Base-by-base conservation (phyloP, 2,329 filamentous ascomycete species). In the Exophiala phaeomuriformis region DNA sequence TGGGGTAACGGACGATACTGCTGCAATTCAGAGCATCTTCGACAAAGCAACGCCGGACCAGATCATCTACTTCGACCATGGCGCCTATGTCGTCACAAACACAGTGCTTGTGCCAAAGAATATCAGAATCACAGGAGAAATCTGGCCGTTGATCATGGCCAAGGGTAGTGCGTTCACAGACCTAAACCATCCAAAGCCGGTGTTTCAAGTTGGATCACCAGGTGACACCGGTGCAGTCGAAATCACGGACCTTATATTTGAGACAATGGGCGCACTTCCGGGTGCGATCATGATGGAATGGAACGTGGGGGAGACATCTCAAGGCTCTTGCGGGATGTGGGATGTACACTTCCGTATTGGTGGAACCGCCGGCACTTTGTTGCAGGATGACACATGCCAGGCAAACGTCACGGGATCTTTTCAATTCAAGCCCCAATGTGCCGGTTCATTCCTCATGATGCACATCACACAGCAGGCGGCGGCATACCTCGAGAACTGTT, bases 331-430 rank as follows among this genome's bases (percentile, higher is more conserved):
- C 19, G 91, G 83, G 58, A 83, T 96, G 71, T 98, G 90, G 88
- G 93, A 98, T 65, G 84, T 90, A n/a, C 93, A 98, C 75, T 85
- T 93, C 73, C 88, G 93, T 66, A 81, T 98, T 63, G 91, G 90
- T 64, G 93, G 93, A 41, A 84, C 85, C 51, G 84, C 86, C 3
- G 91, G 91, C 56, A 94, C 90, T 30, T 72, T 87, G 60, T 79
- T 97, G 10, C 88, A 94, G 71, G 85, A 84, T 12, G 78, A 88
- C 68, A 83, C 77, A 51, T 96, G 90, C 74, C 71, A 80, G 68
- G 94, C 94, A 78, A 86, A 84, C 58, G 86, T 86, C 40, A 75
- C 77, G 47, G 72, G 75, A 9, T 59, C 55, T 10, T 82, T 85
- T 47, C 68, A 71, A 2, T 78, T 84, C 60, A 83, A 87, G 59